A percentile compares a stretch with the other conserved stretches of the same genome.
phyloP scores from a whole-genome alignment of 345 rosid genomes.

The Heritiera littoralis region DNA sequence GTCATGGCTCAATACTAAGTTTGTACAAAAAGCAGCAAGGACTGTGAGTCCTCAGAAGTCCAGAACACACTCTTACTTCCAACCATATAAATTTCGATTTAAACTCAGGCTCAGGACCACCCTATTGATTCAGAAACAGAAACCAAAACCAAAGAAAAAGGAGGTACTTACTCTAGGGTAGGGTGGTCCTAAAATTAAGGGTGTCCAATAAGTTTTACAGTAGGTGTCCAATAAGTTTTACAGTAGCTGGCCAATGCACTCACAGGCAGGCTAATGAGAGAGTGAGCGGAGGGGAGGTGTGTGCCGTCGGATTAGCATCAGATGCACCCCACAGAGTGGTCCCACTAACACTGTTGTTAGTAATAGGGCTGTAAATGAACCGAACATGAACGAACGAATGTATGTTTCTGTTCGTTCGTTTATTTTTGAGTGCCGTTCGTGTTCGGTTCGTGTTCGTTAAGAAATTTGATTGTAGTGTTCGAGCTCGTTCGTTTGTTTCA shows the following conservation, averaged over 20 bases:
- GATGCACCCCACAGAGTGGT: slow-evolving; percentile 24
- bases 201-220: too few relatives aligned
- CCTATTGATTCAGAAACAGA: background rate
- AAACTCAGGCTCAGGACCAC: slow-evolving; percentile 18
- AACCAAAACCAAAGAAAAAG: background rate
- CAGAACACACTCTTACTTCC: background rate
- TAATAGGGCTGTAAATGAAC: too few relatives aligned
- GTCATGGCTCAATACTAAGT: background rate
- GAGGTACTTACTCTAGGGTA: background rate
- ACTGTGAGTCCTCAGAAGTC: background rate
- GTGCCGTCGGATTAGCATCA: slow-evolving; percentile 19
- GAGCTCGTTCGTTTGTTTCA: too few relatives aligned
- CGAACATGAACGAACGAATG: too few relatives aligned
- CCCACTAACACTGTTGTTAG: slow-evolving; percentile 8
- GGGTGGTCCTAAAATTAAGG: slow-evolving; percentile 32
- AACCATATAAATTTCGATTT: slow-evolving; percentile 4
- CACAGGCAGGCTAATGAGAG: background rate
- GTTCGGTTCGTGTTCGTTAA: too few relatives aligned
- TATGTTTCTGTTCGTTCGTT: too few relatives aligned
- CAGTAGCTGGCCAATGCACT: slow-evolving; percentile 11
- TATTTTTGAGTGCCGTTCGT: too few relatives aligned
- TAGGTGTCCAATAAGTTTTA: background rate
- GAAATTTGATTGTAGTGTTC: too few relatives aligned
- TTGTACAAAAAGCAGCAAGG: background rate
- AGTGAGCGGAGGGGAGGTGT: background rate